A percentile compares a stretch with the other conserved stretches of the same genome.
These are phyloP conservation scores for Trichophaea hybrida DNA, from an alignment of 2,329 filamentous ascomycete species.

Conservation along the genomic window DNA sequence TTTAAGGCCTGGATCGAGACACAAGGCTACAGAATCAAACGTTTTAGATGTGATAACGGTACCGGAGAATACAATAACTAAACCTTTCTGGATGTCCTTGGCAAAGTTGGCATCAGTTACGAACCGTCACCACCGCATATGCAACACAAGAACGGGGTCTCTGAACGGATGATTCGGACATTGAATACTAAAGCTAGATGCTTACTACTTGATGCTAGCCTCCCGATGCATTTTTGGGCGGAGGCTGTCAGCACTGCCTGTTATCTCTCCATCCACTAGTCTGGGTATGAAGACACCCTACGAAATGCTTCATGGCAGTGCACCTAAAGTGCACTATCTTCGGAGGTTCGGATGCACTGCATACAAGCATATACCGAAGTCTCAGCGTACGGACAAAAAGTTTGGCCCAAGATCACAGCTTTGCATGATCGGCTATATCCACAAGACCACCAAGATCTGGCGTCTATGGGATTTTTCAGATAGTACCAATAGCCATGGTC, in stretches of 20 bases:
- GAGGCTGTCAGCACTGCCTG: slow-evolving; percentile 13
- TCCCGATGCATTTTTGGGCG: slow-evolving; percentile 4
- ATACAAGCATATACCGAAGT: not conserved
- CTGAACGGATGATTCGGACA: slow-evolving; percentile 13
- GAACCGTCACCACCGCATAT: slow-evolving; percentile 8
- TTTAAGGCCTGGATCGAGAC: not conserved
- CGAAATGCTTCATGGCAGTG: not conserved
- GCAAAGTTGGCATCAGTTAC: not conserved
- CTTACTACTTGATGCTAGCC: slow-evolving; percentile 6
- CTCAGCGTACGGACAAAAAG: slow-evolving; percentile 1
- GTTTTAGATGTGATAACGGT: not conserved
- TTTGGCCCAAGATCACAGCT: not conserved
- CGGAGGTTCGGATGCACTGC: not conserved
- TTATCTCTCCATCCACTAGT: not conserved
- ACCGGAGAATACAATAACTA: slow-evolving; percentile 1
- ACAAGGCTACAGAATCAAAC: not conserved
- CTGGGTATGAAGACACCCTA: not conserved
- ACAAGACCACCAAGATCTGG: slow-evolving; percentile 9
- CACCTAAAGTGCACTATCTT: not conserved
- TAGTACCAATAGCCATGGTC: too few relatives aligned
- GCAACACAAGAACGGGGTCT: slow-evolving; percentile 11
- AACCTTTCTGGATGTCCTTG: not conserved
- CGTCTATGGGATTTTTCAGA: too few relatives aligned
- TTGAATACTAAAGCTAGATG: not conserved
- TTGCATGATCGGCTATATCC: slow-evolving; percentile 6